These are phyloP conservation scores for Moesziomyces antarcticus DNA, from an alignment of 1,284 basidiomycete genomes.

Conservation along the genomic window DNA sequence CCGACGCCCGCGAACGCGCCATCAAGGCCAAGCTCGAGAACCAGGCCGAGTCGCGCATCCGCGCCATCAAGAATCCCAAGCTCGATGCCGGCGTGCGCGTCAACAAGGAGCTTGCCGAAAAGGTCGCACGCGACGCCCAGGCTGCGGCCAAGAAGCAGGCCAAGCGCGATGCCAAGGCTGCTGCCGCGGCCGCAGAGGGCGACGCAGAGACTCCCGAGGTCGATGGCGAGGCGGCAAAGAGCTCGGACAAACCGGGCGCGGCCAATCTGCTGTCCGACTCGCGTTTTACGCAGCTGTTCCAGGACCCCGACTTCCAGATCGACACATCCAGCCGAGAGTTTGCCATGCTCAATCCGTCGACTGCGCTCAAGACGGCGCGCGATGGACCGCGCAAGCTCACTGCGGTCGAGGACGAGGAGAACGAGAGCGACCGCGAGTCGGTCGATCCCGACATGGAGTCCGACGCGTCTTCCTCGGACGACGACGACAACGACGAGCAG, in stretches of 20 bases:
- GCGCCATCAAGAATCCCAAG: constrained; percentile 68
- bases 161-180: constrained; percentile 35
- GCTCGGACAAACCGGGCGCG: constrained; percentile 31
- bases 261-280: constrained; percentile 79
- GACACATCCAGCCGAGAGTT: constrained; percentile 89
- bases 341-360: constrained; percentile 88
- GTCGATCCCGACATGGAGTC: constrained; percentile 68
- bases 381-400: constrained; percentile 71
- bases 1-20: constrained; percentile 88
- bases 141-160: constrained; percentile 73
- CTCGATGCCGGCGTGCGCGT: constrained; percentile 74
- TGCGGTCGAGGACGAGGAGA: constrained; percentile 88
- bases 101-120: constrained; percentile 91
- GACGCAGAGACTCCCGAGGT: constrained; percentile 62
- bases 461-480: constrained; percentile 14
- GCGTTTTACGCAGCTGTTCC: constrained; percentile 90
- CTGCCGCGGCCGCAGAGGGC: constrained; percentile 53
- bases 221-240: constrained; percentile 67
- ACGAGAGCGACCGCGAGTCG: constrained; percentile 81
- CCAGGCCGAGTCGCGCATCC: constrained; percentile 90
- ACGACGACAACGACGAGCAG: constrained; percentile 6
- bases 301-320: constrained; percentile 92
- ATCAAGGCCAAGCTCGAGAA: constrained; percentile 91
- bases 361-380: constrained; percentile 67
- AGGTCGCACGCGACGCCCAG: constrained; percentile 78